phyloP scores from a whole-genome alignment of 305 asterid genomes.

The Rubia peregrina region DNA sequence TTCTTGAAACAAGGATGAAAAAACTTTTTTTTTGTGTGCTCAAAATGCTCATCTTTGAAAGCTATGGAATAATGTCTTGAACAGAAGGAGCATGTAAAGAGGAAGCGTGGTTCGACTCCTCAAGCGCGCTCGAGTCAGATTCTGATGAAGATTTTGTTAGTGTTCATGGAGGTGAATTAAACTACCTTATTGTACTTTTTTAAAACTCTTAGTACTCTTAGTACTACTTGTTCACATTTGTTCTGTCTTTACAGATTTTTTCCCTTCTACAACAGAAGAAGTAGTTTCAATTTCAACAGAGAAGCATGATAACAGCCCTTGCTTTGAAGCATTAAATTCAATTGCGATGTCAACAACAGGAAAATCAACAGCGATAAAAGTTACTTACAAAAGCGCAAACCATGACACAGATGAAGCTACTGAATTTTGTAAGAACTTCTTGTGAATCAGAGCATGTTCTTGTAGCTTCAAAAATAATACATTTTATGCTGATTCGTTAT shows the following conservation, averaged over 20 bases:
- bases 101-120: conserved; percentile 82
- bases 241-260: conserved; percentile 31
- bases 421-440: conserved; percentile 32
- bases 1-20: neutral
- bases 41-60: neutral
- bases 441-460: neutral
- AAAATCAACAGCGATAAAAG: conserved; percentile 25
- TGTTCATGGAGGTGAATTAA: conserved; percentile 49
- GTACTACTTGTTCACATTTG: conserved; percentile 7
- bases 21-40: neutral
- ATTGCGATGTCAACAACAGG: conserved; percentile 22
- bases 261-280: conserved; percentile 29
- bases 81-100: conserved; percentile 45
- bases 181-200: neutral
- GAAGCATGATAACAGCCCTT: conserved; percentile 12
- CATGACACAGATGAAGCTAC: conserved; percentile 23
- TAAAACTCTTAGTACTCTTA: neutral
- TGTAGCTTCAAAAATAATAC: neutral
- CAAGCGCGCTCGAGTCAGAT: conserved; percentile 65
- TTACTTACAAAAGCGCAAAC: conserved; percentile 23
- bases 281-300: conserved; percentile 18
- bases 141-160: conserved; percentile 75
- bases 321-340: conserved; percentile 11
- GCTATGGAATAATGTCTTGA: neutral
- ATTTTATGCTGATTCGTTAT: neutral